These are phyloP conservation scores for Oldenlandia corymbosa DNA, from an alignment of 257 asterid genomes.

Conservation along the genomic window DNA sequence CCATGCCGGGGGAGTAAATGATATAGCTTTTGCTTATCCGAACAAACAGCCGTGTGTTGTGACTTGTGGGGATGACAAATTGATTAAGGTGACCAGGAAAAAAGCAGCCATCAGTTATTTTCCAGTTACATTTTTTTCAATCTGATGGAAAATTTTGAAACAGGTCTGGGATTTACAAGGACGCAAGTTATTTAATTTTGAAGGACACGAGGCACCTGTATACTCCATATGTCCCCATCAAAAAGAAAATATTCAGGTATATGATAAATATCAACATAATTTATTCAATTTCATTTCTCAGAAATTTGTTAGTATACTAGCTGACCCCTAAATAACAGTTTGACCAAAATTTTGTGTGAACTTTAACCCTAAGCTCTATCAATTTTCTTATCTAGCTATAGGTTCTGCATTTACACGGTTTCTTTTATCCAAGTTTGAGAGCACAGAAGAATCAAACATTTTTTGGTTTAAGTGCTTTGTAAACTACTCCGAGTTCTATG, in stretches of 20 bases:
- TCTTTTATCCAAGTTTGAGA: background rate
- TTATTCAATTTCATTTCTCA: too few relatives aligned
- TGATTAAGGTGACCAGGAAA: conserved; percentile 58
- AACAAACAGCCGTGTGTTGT: conserved; percentile 84
- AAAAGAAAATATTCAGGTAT: conserved; percentile 93
- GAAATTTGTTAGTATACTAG: background rate
- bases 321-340: too few relatives aligned
- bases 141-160: conserved; percentile 36
- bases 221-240: conserved; percentile 96
- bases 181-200: conserved; percentile 77
- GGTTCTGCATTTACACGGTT: background rate
- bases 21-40: conserved; percentile 92
- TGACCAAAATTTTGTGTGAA: too few relatives aligned
- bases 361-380: too few relatives aligned
- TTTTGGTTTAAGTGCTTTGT: background rate
- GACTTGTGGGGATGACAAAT: conserved; percentile 96
- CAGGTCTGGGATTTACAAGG: conserved; percentile 98
- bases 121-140: background rate
- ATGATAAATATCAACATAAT: too few relatives aligned
- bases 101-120: conserved; percentile 16
- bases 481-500: background rate
- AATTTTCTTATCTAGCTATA: background rate
- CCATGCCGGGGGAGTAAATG: conserved; percentile 86
- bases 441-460: too few relatives aligned
- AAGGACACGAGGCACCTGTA: conserved; percentile 98